These are phyloP conservation scores for Leccinellum albellum DNA, from an alignment of 768 basidiomycete genomes.

Conservation along the genomic window DNA sequence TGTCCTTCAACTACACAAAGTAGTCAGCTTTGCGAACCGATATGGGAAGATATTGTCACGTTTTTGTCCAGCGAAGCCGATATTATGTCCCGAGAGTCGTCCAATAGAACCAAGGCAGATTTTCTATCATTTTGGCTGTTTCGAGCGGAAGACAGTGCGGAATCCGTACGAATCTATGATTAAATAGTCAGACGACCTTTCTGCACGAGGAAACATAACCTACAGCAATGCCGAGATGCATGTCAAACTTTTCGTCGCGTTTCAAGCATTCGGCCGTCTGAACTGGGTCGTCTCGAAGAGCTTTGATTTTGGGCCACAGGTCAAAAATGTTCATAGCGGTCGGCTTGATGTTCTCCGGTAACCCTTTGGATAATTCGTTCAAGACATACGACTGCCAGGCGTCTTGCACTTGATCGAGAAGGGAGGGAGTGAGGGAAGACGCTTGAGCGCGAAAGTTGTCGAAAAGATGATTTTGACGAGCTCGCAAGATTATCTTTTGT, in stretches of 20 bases:
- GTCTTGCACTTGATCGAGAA: conserved; percentile 53
- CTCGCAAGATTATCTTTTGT: conserved; percentile 86
- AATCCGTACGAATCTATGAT: conserved; percentile 45
- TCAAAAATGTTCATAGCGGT: conserved; percentile 46
- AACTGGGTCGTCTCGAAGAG: conserved; percentile 46
- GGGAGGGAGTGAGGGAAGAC: conserved; percentile 47
- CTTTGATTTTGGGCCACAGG: conserved; percentile 53
- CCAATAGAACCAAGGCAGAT: conserved; percentile 56
- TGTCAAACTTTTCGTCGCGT: conserved; percentile 88
- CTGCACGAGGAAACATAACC: conserved; percentile 25
- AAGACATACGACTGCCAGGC: conserved; percentile 68
- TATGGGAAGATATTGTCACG: conserved; percentile 38
- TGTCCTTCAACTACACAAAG: conserved; percentile 58
- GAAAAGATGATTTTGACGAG: conserved; percentile 74
- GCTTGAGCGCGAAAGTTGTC: conserved; percentile 58
- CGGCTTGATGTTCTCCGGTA: conserved; percentile 50
- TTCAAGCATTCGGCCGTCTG: conserved; percentile 72
- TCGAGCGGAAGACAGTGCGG: conserved; percentile 53
- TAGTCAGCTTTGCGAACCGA: conserved; percentile 4
- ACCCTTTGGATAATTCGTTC: conserved; percentile 59
- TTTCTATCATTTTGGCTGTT: conserved; percentile 40
- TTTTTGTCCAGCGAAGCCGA: conserved; percentile 69
- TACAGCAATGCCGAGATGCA: conserved; percentile 81
- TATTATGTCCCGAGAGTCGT: conserved; percentile 74
- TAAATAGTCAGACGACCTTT: conserved; percentile 14